Base-by-base conservation (phyloP, 2,329 filamentous ascomycete genomes). In the Trichoderma oligosporum region DNA sequence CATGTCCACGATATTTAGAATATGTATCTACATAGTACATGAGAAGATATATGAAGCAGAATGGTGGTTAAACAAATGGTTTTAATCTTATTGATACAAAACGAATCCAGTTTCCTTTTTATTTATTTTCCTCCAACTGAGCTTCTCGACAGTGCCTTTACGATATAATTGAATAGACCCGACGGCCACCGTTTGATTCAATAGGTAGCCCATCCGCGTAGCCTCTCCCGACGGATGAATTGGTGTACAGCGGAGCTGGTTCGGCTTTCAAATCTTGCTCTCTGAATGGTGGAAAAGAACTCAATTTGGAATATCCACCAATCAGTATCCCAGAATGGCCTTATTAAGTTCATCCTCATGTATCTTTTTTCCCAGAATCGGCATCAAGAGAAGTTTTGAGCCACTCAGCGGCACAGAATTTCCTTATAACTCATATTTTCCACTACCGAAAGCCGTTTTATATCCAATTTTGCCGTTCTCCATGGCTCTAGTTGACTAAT, bases 211-310 rank as follows among this genome's bases (percentile, higher is more conserved):
- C 29, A 49, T 14, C 45, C 8, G 14, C 22, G 33, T 38, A 24
- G 11, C 54, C 44, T 35, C 48, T 53, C 48, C 56, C 56, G 56
- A 58, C 48, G 48, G 56, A 45, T 58, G 48, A 54, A 54, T 39
- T 25, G 25, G 27, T 9, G 27, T 49, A 54, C 39, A n/a, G 41
- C 41, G 41, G 39, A 42, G 24, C 29, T 31, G 18, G 22, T 11
- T 54, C 24, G 39, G 39, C 39, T 9, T 53, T 35, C 24, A 12
- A 12, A 2, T 31, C 14, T 16, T 9, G 8, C n/a, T 3, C 4
- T 44, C 8, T 56, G 42, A 56, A 51, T 58, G 56, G 56, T n/a
- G 56, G 51, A 42, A 49, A n/a, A 42, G 12, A 7, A 11, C 4
- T 12, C 8, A 51, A 24, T 18, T 18, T 2, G n/a, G 8, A 14